Percentiles rank a stretch among this genome's conserved stretches.
phyloP scores from a whole-genome alignment of 2,329 filamentous ascomycete genomes.

The Colletotrichum magnum region DNA sequence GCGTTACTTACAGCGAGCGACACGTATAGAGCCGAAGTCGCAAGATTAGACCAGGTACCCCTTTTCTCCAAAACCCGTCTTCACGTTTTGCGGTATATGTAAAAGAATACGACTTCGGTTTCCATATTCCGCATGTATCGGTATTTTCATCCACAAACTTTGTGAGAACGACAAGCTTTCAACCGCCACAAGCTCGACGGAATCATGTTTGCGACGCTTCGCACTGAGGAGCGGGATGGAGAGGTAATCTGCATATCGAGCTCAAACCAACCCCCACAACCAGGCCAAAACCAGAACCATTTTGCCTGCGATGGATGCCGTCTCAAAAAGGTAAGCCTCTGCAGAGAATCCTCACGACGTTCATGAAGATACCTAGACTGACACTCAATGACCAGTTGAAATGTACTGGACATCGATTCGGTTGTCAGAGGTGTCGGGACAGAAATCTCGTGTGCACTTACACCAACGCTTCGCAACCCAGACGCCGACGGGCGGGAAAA shows the following conservation, averaged over 20 bases:
- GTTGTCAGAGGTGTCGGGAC: constrained; percentile 16
- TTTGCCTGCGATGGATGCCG: constrained; percentile 24
- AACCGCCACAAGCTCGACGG: not conserved
- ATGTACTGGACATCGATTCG: constrained; percentile 20
- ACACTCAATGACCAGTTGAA: constrained; percentile 7
- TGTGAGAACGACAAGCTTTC: not conserved
- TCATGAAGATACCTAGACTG: no score
- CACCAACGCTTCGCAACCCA: constrained; percentile 9
- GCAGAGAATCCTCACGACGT: no score
- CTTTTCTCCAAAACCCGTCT: not conserved
- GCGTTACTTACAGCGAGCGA: not conserved
- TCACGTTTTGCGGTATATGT: constrained; percentile 2
- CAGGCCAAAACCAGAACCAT: constrained; percentile 16
- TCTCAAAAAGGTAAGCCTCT: constrained; percentile 7
- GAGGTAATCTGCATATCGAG: constrained; percentile 26
- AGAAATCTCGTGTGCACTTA: constrained; percentile 16
- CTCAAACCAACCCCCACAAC: constrained; percentile 8
- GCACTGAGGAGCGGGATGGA: constrained; percentile 19
- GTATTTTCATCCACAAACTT: not conserved
- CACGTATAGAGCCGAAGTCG: not conserved
- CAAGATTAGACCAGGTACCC: not conserved
- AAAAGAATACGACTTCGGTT: not conserved
- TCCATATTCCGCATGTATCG: not conserved
- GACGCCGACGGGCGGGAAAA: not conserved
- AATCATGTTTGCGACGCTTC: constrained; percentile 26